Evolutionary conservation across 2,329 filamentous ascomycete genomes (phyloP).

Genomic region (Beauveria rudraprayagi): DNA sequence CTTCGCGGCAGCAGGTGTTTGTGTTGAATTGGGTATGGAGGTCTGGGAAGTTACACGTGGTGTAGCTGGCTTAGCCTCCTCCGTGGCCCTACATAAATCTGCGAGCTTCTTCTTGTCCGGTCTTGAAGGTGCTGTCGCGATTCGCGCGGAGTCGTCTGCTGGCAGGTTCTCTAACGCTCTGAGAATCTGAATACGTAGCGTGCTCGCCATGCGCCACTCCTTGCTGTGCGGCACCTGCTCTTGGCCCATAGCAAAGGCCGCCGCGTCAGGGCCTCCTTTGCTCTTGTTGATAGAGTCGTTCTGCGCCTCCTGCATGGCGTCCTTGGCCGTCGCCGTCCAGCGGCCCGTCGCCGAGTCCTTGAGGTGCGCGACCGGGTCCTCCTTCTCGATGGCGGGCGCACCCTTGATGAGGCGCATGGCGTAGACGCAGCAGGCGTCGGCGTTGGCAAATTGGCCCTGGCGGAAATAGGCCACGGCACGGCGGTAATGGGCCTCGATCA

Average conservation of each 20-base stretch:
- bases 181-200: constrained; percentile 41
- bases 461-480: constrained; percentile 67
- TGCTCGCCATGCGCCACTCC: constrained; percentile 34
- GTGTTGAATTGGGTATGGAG: background rate
- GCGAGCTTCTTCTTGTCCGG: constrained; percentile 25
- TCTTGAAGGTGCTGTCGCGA: constrained; percentile 29
- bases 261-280: background rate
- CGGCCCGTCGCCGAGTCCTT: constrained; percentile 37
- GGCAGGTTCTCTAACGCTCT: constrained; percentile 35
- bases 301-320: constrained; percentile 21
- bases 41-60: background rate
- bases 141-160: constrained; percentile 36
- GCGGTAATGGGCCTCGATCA: constrained; percentile 75
- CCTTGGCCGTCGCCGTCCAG: constrained; percentile 33
- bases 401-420: constrained; percentile 33
- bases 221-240: constrained; percentile 12
- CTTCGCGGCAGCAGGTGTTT: background rate
- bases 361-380: constrained; percentile 21
- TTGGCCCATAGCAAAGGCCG: constrained; percentile 2
- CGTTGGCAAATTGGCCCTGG: constrained; percentile 64
- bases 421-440: constrained; percentile 61
- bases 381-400: constrained; percentile 22
- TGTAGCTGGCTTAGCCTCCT: constrained; percentile 13
- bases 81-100: background rate
- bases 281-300: constrained; percentile 24